These are phyloP conservation scores for Malus hybrid DNA, from an alignment of 331 rosid genomes.

Conservation along the genomic window DNA sequence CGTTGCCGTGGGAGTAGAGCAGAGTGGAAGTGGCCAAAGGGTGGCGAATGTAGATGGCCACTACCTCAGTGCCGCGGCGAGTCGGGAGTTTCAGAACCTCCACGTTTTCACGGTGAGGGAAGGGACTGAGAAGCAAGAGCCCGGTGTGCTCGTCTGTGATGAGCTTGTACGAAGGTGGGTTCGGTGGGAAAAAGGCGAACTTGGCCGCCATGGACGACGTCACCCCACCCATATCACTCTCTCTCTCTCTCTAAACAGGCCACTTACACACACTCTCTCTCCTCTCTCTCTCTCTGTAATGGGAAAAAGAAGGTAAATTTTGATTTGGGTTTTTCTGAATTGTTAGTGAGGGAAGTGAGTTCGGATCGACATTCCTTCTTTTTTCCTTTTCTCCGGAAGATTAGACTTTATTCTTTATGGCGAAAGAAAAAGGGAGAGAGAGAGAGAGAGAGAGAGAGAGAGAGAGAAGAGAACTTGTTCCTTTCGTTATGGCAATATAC, in stretches of 20 bases:
- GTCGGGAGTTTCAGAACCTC: constrained; percentile 73
- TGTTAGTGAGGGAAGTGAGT: neutral
- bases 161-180: constrained; percentile 77
- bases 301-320: neutral
- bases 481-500: constrained; percentile 2
- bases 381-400: constrained; percentile 31
- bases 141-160: constrained; percentile 57
- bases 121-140: constrained; percentile 71
- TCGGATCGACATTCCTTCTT: constrained; percentile 28
- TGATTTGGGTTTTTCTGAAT: neutral
- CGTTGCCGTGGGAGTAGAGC: constrained; percentile 95
- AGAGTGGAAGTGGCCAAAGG: constrained; percentile 88
- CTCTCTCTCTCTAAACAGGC: neutral
- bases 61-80: constrained; percentile 75
- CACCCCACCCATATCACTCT: constrained; percentile 70
- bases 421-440: constrained; percentile 16
- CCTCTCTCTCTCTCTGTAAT: constrained; percentile 13
- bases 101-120: constrained; percentile 85
- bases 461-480: neutral
- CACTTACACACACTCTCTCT: neutral
- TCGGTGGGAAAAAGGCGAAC: constrained; percentile 94
- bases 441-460: neutral
- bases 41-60: constrained; percentile 72
- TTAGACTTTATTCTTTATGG: constrained; percentile 27
- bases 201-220: constrained; percentile 98